Evolutionary conservation across 2,329 filamentous ascomycete species (phyloP), one percentile per base, ranked within the genome.

Genomic region (Thielaviopsis populi): DNA sequence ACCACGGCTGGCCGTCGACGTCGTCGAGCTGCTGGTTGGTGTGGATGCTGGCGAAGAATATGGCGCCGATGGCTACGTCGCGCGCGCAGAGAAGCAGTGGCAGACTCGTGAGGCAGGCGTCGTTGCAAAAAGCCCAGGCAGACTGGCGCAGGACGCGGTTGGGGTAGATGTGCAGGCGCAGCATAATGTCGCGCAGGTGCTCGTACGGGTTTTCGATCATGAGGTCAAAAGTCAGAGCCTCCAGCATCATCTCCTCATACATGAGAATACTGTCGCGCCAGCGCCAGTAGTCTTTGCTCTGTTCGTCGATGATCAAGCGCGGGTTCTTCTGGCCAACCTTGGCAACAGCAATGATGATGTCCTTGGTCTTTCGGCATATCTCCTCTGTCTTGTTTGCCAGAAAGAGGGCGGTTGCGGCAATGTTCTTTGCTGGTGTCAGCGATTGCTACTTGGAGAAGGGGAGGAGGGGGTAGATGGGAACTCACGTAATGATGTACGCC

Each of bases 371-470:
- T 59, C 92, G 86, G 71, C 91, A 95, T 72, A 95, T 96, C 73
- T 99, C 94, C 72, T 99, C 92, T 22, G 95, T 92, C 74, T 99
- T 99, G 69, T 95, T 96, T 8, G 94, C 92, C 10, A 99, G 81
- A 69, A 97, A 99, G 1, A 99, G 80, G 1, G 91, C 83, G 0
- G 91, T 96, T 0, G 91, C 94, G 11, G 91, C 94, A 66, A 95
- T 89, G 70, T 86, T 86, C 84, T 87, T 40, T 11, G n/a, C 15
- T 22, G 22, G 10, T 41, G 24, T 17, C 58, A 64, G 60, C 58
- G 37, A 53, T 22, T 61, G 15, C 37, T 30, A 27, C n/a, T 1
- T n/a, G 11, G 8, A 33, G 27, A 17, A 61, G 6, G 41, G 19
- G 40, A 13, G 37, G 15, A 50, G 33, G 27, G 46, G 37, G 3